Evolutionary conservation across 768 basidiomycete genomes (phyloP).

Genomic region (Saitozyma podzolica): DNA sequence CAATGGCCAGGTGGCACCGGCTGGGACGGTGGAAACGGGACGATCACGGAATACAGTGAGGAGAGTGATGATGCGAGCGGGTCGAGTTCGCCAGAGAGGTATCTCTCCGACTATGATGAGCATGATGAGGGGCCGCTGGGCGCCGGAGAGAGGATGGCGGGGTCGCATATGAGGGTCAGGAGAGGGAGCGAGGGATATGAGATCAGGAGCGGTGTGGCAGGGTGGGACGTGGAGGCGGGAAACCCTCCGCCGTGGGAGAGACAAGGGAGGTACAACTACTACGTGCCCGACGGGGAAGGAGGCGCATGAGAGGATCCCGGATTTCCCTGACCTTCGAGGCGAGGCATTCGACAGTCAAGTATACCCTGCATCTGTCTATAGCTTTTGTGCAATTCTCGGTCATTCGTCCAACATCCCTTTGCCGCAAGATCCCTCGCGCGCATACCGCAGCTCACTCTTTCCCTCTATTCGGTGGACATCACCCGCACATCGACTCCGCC

Average conservation of each 20-base stretch:
- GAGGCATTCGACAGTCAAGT: too few relatives aligned
- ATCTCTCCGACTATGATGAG: constrained; percentile 50
- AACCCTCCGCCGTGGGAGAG: constrained; percentile 24
- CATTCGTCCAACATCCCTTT: too few relatives aligned
- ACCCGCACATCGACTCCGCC: too few relatives aligned
- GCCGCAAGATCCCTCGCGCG: too few relatives aligned
- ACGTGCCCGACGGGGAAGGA: constrained; percentile 11
- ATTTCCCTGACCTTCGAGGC: too few relatives aligned
- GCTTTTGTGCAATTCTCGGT: too few relatives aligned
- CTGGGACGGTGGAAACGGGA: not conserved
- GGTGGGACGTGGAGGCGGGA: constrained; percentile 3
- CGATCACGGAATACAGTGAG: not conserved
- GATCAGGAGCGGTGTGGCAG: constrained; percentile 20
- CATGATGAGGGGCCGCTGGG: constrained; percentile 13
- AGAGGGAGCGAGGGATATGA: constrained; percentile 52
- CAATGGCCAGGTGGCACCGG: not conserved
- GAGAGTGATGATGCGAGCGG: constrained; percentile 21
- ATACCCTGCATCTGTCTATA: too few relatives aligned
- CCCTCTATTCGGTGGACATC: too few relatives aligned
- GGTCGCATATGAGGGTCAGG: constrained; percentile 25
- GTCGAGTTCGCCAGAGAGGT: constrained; percentile 39
- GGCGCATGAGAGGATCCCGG: too few relatives aligned
- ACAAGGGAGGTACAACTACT: constrained; percentile 31
- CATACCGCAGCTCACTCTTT: too few relatives aligned
- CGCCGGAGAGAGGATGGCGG: constrained; percentile 1